Evolutionary conservation across 2,329 filamentous ascomycete species (phyloP).

Genomic region (Fusarium paranaense): DNA sequence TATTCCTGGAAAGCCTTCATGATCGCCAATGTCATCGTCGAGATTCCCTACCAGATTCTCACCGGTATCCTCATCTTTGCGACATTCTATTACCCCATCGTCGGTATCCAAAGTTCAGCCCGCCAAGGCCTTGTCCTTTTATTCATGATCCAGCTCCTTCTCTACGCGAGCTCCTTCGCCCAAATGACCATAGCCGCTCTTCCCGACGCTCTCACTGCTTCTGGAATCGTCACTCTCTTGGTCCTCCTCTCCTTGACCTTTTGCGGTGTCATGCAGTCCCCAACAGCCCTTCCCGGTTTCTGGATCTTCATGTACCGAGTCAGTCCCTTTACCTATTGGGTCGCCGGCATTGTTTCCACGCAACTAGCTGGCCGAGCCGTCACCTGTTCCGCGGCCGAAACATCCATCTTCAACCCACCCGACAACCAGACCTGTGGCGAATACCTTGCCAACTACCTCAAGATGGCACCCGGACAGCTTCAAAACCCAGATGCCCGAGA

Average conservation of each 20-base stretch:
- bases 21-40: slow-evolving; percentile 76
- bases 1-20: slow-evolving; percentile 84
- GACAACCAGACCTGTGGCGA: slow-evolving; percentile 50
- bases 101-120: slow-evolving; percentile 59
- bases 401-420: slow-evolving; percentile 72
- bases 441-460: slow-evolving; percentile 69
- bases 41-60: slow-evolving; percentile 77
- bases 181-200: slow-evolving; percentile 80
- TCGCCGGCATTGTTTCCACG: slow-evolving; percentile 63
- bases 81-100: slow-evolving; percentile 75
- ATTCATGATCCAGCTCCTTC: slow-evolving; percentile 73
- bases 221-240: slow-evolving; percentile 62
- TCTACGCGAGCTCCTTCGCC: slow-evolving; percentile 79
- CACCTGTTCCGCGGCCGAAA: slow-evolving; percentile 64
- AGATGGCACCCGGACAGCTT: slow-evolving; percentile 43
- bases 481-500: slow-evolving; percentile 27
- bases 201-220: slow-evolving; percentile 74
- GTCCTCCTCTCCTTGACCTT: slow-evolving; percentile 68
- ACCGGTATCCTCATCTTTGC: slow-evolving; percentile 72
- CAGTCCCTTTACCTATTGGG: slow-evolving; percentile 73
- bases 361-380: slow-evolving; percentile 45
- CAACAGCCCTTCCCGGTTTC: slow-evolving; percentile 68
- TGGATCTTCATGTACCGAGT: slow-evolving; percentile 79
- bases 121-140: slow-evolving; percentile 75
- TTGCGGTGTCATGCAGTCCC: slow-evolving; percentile 69